Evolutionary conservation across 306 rosid species (phyloP), one percentile per base, ranked within the genome.

Genomic region (Corylus americana): DNA sequence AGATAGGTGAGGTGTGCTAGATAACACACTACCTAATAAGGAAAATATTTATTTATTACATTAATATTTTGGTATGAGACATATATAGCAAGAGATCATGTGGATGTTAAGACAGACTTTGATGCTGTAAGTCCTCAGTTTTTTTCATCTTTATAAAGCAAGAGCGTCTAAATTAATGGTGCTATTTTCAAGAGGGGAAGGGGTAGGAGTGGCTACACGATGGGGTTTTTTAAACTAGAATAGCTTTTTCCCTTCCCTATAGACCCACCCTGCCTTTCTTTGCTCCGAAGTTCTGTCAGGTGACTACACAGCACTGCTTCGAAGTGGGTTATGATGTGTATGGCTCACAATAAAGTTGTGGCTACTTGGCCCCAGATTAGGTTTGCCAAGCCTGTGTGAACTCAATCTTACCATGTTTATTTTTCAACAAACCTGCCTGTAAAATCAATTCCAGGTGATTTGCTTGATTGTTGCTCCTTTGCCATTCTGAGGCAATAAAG

Each of bases 381-480:
- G 49, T 37, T 66, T 63, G 22, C 37, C 39, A 37, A 66, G 14
- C 71, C 53, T 55, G 69, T 75, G 75, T 59, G 70, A 44, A 76
- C 86, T 70, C 64, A 73, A 50, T 75, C 55, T 39, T 71, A 58
- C 68, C 73, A 4, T 49, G 9, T 16, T 50, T 27, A 35, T 70
- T 55, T 45, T 61, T 8, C 18, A 16, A 16, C 47, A 8, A 16
- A 39, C 10, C 12, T 42, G 67, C 75, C 25, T 76, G 50, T 59
- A 18, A 48, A 7, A 31, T 54, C 49, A 59, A 62, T 66, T 66
- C 69, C 29, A n/a, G 27, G 68, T 11, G 11, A 11, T 2, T 59
- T 70, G 57, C 77, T 70, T 22, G 12, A 14, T 70, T 18, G 69
- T 81, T 80, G 48, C 57, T 39, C 70, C 49, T 62, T 55, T 58